These are phyloP conservation scores for Pseudomassariella vexata DNA, from an alignment of 2,329 filamentous ascomycete species.

Conservation along the genomic window DNA sequence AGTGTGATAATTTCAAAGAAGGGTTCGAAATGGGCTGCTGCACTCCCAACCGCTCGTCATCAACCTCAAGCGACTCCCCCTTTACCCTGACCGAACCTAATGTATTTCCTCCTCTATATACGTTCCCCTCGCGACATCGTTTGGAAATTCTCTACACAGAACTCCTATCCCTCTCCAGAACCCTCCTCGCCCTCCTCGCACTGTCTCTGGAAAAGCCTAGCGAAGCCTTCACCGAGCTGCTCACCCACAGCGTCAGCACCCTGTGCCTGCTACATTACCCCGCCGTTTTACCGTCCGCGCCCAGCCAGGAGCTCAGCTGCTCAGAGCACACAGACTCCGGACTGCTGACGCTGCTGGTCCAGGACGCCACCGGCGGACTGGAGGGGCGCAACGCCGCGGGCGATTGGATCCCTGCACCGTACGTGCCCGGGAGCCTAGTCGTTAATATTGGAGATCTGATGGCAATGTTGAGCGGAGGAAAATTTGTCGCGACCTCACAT, in stretches of 20 bases:
- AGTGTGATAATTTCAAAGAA: too few relatives aligned
- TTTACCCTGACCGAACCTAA: too few relatives aligned
- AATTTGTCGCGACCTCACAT: conserved; percentile 38
- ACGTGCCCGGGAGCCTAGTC: conserved; percentile 32
- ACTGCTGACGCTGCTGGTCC: conserved; percentile 40
- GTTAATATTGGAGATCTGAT: conserved; percentile 40
- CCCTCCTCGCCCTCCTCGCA: conserved; percentile 15
- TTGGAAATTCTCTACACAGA: too few relatives aligned
- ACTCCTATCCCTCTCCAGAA: too few relatives aligned
- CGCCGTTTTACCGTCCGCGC: conserved; percentile 11
- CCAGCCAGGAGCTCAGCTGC: conserved; percentile 23
- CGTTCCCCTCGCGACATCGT: too few relatives aligned
- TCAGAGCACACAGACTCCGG: conserved; percentile 37
- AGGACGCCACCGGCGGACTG: conserved; percentile 38
- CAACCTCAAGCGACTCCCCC: too few relatives aligned
- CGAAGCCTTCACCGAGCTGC: conserved; percentile 30
- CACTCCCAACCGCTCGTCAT: too few relatives aligned
- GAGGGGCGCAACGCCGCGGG: conserved; percentile 37
- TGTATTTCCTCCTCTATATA: too few relatives aligned
- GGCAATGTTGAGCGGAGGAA: conserved; percentile 31
- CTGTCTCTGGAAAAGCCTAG: conserved; percentile 27
- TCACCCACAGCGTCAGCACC: conserved; percentile 35
- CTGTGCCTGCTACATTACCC: conserved; percentile 34
- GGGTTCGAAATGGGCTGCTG: too few relatives aligned
- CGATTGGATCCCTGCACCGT: conserved; percentile 34